Base-by-base conservation (phyloP, 2,329 filamentous ascomycete species). In the Cercospora zeae-maydis region DNA sequence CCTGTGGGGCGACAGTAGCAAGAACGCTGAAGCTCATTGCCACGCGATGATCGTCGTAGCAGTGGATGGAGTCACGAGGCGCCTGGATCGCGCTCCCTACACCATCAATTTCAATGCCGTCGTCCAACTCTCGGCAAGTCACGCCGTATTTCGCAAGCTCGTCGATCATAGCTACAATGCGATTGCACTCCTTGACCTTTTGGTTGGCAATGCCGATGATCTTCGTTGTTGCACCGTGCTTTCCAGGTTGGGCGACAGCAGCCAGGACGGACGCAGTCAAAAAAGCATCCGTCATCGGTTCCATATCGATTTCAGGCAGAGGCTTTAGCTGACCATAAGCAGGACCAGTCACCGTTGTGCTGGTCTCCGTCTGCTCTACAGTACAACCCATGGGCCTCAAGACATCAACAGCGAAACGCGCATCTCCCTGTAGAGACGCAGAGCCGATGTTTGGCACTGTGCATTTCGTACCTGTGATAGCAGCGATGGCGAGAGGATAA, bases 231-330 rank as follows among this genome's bases (percentile, higher is more conserved):
- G 79, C 79, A 37, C 81, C 83, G 8, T 77, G 75, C 57, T 79
- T 80, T 56, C 87, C 87, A 1, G 91, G 91, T 13, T 84, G 86
- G 9, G 93, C 92, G 47, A 96, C 91, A 36, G 95, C 95, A 27
- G 92, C 95, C 52, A 99, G 83, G 4, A 96, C 92, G 1, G 92
- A 96, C 16, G 95, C 95, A 4, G 93, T 97, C 58, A 99, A 83
- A 82, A 99, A 99, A 54, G 95, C 95, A 77, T 99, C 95, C 0
- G 95, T 99, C 95, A 99, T 99, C 1, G 93, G 90, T 76, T 98
- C 95, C 95, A 99, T 99, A 73, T 99, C 93, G 30, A 99, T 87
- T 63, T 93, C 89, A 16, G 87, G 80, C 11, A 99, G 80, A 0
- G 91, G 88, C 70, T 87, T 87, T 39, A 99, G 80, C 14, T 83